Percentiles rank a stretch among this genome's conserved stretches.
Conservation (phyloP, 225 moss, liverwort and hornwort genomes). For the Thuidium tamariscinum region DNA sequence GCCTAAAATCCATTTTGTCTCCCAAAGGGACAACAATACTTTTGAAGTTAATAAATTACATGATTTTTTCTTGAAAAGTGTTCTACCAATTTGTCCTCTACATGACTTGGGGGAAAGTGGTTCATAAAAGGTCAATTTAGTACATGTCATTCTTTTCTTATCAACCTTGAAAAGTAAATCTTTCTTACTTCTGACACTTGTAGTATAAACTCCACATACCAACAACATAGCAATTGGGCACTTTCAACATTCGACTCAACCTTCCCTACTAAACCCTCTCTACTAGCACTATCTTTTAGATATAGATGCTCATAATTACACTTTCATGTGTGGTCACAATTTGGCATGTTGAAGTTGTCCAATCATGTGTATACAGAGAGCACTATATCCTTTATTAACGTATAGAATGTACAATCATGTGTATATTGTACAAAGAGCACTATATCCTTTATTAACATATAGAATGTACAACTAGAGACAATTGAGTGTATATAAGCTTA, state of each 20-base stretch:
- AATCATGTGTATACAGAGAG: background rate
- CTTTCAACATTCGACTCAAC: background rate
- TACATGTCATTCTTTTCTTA: background rate
- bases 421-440: too few species aligned
- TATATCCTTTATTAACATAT: too few species aligned
- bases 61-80: too few species aligned
- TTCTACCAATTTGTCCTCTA: too few species aligned
- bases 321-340: background rate
- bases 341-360: background rate
- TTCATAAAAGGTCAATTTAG: background rate
- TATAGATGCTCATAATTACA: background rate
- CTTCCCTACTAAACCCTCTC: too few species aligned
- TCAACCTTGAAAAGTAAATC: background rate
- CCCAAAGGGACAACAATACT: too few species aligned
- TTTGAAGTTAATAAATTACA: too few species aligned
- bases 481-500: too few species aligned
- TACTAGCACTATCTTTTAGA: too few species aligned
- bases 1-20: too few species aligned
- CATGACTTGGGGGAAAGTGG: fast-evolving
- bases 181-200: background rate
- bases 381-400: background rate
- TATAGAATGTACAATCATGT: too few species aligned
- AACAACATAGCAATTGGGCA: background rate
- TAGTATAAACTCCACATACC: background rate
- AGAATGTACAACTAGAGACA: too few species aligned